Conservation (phyloP, 768 basidiomycete species). For the Rhodosporidiobolus odoratus region DNA sequence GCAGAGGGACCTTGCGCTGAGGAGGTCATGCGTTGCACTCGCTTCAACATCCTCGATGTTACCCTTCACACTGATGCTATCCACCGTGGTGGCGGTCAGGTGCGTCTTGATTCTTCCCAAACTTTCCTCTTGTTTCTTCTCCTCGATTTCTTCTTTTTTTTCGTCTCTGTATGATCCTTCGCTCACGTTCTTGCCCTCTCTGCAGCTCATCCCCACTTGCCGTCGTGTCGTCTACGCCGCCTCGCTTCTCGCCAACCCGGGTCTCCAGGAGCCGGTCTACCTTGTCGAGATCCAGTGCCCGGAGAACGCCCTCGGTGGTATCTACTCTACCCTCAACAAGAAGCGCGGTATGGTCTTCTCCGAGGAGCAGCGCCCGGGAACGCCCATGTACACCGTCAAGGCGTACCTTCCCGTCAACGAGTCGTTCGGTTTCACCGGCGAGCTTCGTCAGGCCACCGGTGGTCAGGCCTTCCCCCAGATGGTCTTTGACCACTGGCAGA, state of each 20-base stretch:
- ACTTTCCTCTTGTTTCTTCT: too few relatives aligned
- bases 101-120: neutral
- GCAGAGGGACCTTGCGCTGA: constrained; percentile 64
- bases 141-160: too few relatives aligned
- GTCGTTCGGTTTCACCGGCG: constrained; percentile 88
- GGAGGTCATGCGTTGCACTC: constrained; percentile 98
- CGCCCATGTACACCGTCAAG: constrained; percentile 98
- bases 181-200: neutral
- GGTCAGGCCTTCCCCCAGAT: constrained; percentile 98
- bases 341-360: constrained; percentile 63
- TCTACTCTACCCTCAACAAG: constrained; percentile 67
- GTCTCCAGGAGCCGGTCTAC: constrained; percentile 94
- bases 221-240: constrained; percentile 96
- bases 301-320: constrained; percentile 93
- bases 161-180: too few relatives aligned
- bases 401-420: constrained; percentile 86
- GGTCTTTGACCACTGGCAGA: constrained; percentile 81
- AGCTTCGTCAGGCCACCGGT: constrained; percentile 80
- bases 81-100: constrained; percentile 91
- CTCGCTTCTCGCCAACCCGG: constrained; percentile 80
- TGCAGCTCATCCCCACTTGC: constrained; percentile 89
- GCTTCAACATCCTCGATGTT: constrained; percentile 67
- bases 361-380: constrained; percentile 92
- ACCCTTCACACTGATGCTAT: constrained; percentile 92
- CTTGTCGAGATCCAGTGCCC: constrained; percentile 91